Conservation (phyloP, 352 stramenopile genomes). For the Elongisporangium anandrum region DNA sequence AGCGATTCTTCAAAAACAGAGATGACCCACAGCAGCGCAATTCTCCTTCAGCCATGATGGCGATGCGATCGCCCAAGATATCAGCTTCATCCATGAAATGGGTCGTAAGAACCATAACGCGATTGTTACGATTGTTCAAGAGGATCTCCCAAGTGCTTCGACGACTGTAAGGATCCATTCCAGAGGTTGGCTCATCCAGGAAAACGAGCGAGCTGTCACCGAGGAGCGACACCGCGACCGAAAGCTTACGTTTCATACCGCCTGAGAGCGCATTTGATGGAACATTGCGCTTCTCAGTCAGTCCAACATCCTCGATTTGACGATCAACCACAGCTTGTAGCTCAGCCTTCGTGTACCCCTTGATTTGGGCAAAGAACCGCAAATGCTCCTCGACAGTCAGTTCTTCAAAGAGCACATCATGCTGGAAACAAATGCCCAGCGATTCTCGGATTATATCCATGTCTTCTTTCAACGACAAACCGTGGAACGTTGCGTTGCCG, state of each 20-base stretch:
- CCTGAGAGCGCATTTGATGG: conserved; percentile 64
- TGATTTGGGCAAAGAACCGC: conserved; percentile 64
- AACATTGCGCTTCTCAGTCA: conserved; percentile 55
- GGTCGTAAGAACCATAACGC: conserved; percentile 88
- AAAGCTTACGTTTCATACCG: conserved; percentile 91
- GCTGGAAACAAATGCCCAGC: conserved; percentile 79
- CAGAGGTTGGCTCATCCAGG: conserved; percentile 90
- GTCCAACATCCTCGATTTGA: conserved; percentile 54
- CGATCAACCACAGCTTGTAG: conserved; percentile 24
- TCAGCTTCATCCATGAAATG: conserved; percentile 95
- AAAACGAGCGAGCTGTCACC: conserved; percentile 83
- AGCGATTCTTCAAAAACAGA: conserved; percentile 79
- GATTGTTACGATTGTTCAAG: conserved; percentile 47
- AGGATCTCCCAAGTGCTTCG: conserved; percentile 91
- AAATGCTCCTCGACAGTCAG: conserved; percentile 77
- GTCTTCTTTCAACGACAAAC: conserved; percentile 67
- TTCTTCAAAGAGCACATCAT: conserved; percentile 77
- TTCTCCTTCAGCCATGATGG: conserved; percentile 84
- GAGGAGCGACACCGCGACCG: conserved; percentile 87
- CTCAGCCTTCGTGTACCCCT: conserved; percentile 34
- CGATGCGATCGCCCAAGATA: conserved; percentile 76
- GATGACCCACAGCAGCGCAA: conserved; percentile 68
- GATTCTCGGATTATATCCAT: conserved; percentile 66
- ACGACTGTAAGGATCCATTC: conserved; percentile 95
- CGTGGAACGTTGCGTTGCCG: conserved; percentile 65